phyloP scores from a whole-genome alignment of 2,329 filamentous ascomycete genomes.

The Colletotrichum sp. region DNA sequence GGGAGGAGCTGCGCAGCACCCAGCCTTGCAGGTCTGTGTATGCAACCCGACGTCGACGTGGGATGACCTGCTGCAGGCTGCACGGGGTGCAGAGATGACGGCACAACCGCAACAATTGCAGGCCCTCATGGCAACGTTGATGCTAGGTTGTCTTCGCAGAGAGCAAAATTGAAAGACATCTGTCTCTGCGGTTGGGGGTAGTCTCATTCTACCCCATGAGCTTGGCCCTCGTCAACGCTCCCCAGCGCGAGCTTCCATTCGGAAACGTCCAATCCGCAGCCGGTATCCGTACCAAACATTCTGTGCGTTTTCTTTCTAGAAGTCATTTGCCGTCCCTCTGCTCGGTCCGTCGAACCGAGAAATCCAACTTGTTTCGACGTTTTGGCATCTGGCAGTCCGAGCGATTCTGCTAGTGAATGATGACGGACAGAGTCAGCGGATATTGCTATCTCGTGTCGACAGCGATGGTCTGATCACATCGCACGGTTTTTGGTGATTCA shows the following conservation, averaged over 20 bases:
- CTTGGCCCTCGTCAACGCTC: not conserved
- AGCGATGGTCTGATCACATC: conserved; percentile 14
- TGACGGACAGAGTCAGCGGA: not conserved
- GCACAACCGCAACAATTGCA: not conserved
- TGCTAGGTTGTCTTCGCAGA: not conserved
- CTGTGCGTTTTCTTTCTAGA: not conserved
- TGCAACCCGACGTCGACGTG: not conserved
- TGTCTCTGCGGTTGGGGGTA: not conserved
- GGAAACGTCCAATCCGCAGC: not conserved
- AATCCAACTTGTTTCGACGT: not conserved
- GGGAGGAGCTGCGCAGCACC: not conserved
- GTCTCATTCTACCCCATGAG: not conserved
- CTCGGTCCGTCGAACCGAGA: not conserved
- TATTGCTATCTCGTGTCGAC: not conserved
- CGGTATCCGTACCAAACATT: not conserved
- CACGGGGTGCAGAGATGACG: conserved; percentile 8
- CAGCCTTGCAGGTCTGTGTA: not conserved
- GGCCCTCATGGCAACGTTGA: not conserved
- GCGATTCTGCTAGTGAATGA: not conserved
- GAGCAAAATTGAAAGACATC: not conserved
- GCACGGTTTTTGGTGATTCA: conserved; percentile 10
- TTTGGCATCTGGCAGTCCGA: not conserved
- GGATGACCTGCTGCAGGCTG: conserved; percentile 14
- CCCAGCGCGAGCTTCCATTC: not conserved
- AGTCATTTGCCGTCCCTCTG: not conserved